These are phyloP conservation scores for Exsudoporus frostii DNA, from an alignment of 768 basidiomycete species.

Conservation along the genomic window DNA sequence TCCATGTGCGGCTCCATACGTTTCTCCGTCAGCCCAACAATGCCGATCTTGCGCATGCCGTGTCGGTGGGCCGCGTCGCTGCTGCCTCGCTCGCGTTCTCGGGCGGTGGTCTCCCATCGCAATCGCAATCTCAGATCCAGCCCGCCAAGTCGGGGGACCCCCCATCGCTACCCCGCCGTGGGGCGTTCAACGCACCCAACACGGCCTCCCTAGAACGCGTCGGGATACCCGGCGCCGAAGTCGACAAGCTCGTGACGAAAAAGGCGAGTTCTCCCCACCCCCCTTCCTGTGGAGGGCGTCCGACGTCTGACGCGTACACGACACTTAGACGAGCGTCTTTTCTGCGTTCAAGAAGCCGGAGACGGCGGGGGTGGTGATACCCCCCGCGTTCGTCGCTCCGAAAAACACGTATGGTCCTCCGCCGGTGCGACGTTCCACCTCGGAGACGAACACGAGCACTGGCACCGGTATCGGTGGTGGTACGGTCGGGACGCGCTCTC, in stretches of 20 bases:
- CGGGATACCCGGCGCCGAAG: slow-evolving; percentile 13
- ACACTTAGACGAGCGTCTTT: slow-evolving; percentile 21
- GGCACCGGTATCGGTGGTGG: not conserved
- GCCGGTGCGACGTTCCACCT: slow-evolving; percentile 40
- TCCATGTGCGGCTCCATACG: too few species aligned
- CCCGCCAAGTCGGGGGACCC: not conserved
- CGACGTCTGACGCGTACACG: not conserved
- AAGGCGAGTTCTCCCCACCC: slow-evolving; percentile 15
- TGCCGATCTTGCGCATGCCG: slow-evolving; percentile 39
- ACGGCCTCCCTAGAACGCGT: not conserved
- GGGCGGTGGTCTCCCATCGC: not conserved
- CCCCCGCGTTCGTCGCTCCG: slow-evolving; percentile 39
- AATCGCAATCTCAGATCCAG: not conserved
- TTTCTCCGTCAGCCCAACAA: slow-evolving; percentile 14
- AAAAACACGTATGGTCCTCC: slow-evolving; percentile 52
- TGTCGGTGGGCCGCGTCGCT: slow-evolving; percentile 48
- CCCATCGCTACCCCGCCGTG: slow-evolving; percentile 3
- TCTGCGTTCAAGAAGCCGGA: slow-evolving; percentile 31
- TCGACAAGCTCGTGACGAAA: slow-evolving; percentile 28
- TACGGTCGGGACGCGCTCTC: not conserved
- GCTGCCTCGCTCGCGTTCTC: slow-evolving; percentile 53
- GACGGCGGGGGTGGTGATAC: slow-evolving; percentile 38
- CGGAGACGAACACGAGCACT: slow-evolving; percentile 8
- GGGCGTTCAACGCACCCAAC: not conserved
- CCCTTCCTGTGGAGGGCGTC: too few species aligned